Conservation (phyloP, 2,329 filamentous ascomycete species). For the Thelonectria discophora region DNA sequence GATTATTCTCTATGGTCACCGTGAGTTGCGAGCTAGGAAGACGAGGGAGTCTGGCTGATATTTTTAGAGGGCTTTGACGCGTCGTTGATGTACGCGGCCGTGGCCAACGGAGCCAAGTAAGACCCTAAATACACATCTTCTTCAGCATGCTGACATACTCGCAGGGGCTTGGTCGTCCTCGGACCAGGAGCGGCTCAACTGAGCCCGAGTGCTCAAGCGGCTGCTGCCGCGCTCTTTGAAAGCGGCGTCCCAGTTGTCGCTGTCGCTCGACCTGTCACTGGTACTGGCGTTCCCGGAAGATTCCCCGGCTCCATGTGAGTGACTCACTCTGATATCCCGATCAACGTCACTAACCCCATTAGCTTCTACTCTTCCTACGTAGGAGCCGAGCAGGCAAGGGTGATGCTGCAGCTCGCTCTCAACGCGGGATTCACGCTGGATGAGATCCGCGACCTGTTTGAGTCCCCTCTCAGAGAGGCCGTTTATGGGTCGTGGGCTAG, state of each 20-base stretch:
- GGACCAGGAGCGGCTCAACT: slow-evolving; percentile 43
- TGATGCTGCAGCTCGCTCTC: slow-evolving; percentile 46
- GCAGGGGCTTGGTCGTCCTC: slow-evolving; percentile 43
- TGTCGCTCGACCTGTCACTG: slow-evolving; percentile 42
- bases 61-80: slow-evolving; percentile 41
- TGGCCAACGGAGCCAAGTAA: slow-evolving; percentile 44
- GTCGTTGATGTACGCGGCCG: slow-evolving; percentile 44
- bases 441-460: slow-evolving; percentile 43
- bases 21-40: too few species aligned
- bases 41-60: too few species aligned
- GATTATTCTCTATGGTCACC: slow-evolving; percentile 57
- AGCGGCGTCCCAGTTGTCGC: slow-evolving; percentile 43
- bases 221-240: slow-evolving; percentile 40
- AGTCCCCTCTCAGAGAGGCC: slow-evolving; percentile 31
- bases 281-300: slow-evolving; percentile 38
- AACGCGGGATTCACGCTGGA: slow-evolving; percentile 42
- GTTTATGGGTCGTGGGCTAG: slow-evolving; percentile 13
- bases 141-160: neutral
- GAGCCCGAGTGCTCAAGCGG: slow-evolving; percentile 39
- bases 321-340: too few species aligned
- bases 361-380: slow-evolving; percentile 43
- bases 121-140: neutral
- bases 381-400: slow-evolving; percentile 43
- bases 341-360: too few species aligned
- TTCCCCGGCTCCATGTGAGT: slow-evolving; percentile 28